Evolutionary conservation across 371 early-diverging fungal genomes (phyloP).

Genomic region (Dichotomocladium elegans): DNA sequence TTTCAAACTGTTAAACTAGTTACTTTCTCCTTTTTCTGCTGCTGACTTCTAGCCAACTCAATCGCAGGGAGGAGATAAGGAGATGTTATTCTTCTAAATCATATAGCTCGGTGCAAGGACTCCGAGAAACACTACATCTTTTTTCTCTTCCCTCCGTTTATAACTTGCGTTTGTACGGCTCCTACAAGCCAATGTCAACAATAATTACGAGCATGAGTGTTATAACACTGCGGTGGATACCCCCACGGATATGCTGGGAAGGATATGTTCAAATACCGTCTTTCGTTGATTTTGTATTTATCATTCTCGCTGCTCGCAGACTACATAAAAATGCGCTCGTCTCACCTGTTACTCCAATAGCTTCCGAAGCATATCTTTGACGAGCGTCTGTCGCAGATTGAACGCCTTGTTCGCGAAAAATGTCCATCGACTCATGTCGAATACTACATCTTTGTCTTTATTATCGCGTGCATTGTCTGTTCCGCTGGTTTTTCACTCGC

Average conservation of each 20-base stretch:
- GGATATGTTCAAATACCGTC: constrained; percentile 15
- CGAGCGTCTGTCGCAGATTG: constrained; percentile 19
- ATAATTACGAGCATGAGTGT: constrained; percentile 22
- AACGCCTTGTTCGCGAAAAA: constrained; percentile 15
- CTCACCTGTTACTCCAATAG: constrained; percentile 2
- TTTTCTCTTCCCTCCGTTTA: no score
- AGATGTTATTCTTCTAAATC: no score
- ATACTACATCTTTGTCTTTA: constrained; percentile 32
- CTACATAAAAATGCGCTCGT: no score
- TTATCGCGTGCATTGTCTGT: constrained; percentile 29
- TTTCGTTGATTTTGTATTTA: constrained; percentile 21
- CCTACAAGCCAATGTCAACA: background rate
- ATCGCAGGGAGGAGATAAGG: no score
- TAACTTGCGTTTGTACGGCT: no score
- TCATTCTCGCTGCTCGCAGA: no score
- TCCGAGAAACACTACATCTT: no score
- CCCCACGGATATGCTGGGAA: constrained; percentile 20
- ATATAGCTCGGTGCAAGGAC: no score
- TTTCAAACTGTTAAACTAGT: no score
- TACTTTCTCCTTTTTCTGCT: no score
- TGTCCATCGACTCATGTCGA: constrained; percentile 38
- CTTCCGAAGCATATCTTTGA: constrained; percentile 20
- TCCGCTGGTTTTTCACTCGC: constrained; percentile 39
- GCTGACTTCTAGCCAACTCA: no score
- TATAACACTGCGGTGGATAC: constrained; percentile 30